These are phyloP conservation scores for Mycena olivaceomarginata DNA, from an alignment of 768 basidiomycete genomes.

Conservation along the genomic window DNA sequence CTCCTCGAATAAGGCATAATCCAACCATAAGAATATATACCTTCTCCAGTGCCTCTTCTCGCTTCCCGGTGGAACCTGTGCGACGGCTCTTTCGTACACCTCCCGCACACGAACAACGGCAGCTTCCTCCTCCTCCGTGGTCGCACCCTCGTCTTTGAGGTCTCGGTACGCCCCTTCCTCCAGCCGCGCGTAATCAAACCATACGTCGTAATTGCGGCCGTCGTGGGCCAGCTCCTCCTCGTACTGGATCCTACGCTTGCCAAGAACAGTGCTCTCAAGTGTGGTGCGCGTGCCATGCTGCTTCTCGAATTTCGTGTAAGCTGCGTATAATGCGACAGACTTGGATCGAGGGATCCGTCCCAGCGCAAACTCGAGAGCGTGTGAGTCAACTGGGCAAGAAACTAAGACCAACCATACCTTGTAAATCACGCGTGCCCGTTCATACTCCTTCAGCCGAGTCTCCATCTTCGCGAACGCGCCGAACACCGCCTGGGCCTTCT, in stretches of 20 bases:
- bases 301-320: conserved; percentile 98
- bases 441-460: conserved; percentile 95
- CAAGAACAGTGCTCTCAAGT: conserved; percentile 95
- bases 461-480: conserved; percentile 98
- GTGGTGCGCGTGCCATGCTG: conserved; percentile 94
- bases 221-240: conserved; percentile 97
- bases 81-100: conserved; percentile 96
- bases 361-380: conserved; percentile 87
- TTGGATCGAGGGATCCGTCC: conserved; percentile 94
- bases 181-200: conserved; percentile 97
- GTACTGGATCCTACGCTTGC: conserved; percentile 98
- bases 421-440: conserved; percentile 97
- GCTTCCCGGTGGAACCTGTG: conserved; percentile 94
- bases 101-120: conserved; percentile 86
- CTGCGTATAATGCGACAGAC: conserved; percentile 89
- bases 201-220: conserved; percentile 96
- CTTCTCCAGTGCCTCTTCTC: conserved; percentile 96
- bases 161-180: conserved; percentile 93
- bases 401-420: conserved; percentile 73
- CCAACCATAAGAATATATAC: conserved; percentile 94
- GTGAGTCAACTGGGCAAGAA: conserved; percentile 17
- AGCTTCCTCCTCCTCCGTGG: conserved; percentile 80
- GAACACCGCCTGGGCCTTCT: conserved; percentile 97
- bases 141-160: conserved; percentile 84
- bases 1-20: conserved; percentile 98